Conservation (phyloP, 805 yeast species). For the Nakazawaea holstii region DNA sequence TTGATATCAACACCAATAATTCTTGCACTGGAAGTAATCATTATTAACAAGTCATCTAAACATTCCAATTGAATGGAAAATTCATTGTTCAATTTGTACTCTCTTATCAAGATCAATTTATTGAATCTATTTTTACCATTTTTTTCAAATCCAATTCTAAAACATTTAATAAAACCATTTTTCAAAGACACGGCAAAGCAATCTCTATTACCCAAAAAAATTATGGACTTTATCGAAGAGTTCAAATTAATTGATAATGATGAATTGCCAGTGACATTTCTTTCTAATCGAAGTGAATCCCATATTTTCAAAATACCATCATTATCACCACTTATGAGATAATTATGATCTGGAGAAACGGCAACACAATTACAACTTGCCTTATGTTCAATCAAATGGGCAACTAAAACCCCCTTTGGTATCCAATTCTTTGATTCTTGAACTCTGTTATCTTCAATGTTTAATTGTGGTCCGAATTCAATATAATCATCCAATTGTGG, state of each 20-base stretch:
- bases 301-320: constrained; percentile 71
- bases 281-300: constrained; percentile 65
- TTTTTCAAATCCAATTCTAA: constrained; percentile 30
- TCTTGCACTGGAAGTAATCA: constrained; percentile 47
- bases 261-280: constrained; percentile 50
- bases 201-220: constrained; percentile 47
- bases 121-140: constrained; percentile 16
- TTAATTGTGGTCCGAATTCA: constrained; percentile 55
- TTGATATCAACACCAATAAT: constrained; percentile 54
- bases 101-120: constrained; percentile 30
- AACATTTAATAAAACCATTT: constrained; percentile 39
- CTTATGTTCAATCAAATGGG: constrained; percentile 60
- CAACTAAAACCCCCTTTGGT: constrained; percentile 51
- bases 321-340: constrained; percentile 74
- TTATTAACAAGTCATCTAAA: constrained; percentile 34
- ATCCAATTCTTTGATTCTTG: constrained; percentile 17
- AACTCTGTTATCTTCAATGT: neutral
- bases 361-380: constrained; percentile 51
- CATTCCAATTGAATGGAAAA: constrained; percentile 41
- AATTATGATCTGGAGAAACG: constrained; percentile 55
- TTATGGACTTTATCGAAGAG: constrained; percentile 42
- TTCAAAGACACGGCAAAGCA: constrained; percentile 52
- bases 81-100: constrained; percentile 28
- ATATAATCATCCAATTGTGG: constrained; percentile 55
- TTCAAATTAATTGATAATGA: constrained; percentile 41